Conservation (phyloP, 495 filamentous ascomycete species). For the Neurospora tetraspora region DNA sequence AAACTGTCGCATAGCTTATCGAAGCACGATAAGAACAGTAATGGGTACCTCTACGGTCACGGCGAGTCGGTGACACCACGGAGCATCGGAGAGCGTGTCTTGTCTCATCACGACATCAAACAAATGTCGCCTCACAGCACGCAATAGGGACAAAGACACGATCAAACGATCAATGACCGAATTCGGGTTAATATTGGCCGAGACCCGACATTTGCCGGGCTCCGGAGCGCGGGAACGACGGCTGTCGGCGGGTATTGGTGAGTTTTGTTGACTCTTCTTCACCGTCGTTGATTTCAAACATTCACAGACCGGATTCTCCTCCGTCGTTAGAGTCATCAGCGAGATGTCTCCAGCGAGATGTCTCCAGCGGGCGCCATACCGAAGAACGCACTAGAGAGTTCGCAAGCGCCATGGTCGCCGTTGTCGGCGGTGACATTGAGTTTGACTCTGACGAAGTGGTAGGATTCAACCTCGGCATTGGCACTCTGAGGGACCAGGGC, state of each 20-base stretch:
- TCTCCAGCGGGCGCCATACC: neutral
- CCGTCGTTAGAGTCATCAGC: neutral
- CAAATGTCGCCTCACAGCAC: neutral
- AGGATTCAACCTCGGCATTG: neutral
- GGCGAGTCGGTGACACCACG: neutral
- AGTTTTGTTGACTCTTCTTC: neutral
- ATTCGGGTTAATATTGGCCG: neutral
- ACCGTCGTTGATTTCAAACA: neutral
- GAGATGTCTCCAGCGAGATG: neutral
- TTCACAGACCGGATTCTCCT: neutral
- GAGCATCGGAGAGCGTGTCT: neutral
- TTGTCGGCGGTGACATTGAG: neutral
- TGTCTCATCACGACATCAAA: neutral
- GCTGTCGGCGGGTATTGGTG: neutral
- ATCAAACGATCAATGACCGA: neutral
- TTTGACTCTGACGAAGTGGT: neutral
- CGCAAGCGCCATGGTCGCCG: neutral
- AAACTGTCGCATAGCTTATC: neutral
- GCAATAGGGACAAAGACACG: neutral
- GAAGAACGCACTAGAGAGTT: neutral
- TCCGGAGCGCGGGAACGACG: neutral
- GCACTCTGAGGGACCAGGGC: neutral
- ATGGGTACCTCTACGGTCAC: neutral
- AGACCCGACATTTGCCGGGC: neutral
- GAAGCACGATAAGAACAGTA: neutral